Conservation (phyloP, 345 rosid species). For the Hibiscus syriacus region DNA sequence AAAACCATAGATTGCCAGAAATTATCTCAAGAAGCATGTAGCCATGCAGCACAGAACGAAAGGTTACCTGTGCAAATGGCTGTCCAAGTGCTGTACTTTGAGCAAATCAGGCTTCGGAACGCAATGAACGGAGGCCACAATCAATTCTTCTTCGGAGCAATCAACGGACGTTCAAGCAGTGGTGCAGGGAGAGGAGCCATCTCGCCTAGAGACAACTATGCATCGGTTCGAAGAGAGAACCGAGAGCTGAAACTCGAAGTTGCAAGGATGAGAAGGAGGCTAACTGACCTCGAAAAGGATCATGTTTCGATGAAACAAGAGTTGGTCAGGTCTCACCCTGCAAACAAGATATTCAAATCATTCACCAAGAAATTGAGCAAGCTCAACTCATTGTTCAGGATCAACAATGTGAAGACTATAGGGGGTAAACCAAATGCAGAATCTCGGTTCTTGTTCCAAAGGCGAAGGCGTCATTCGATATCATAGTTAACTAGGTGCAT, state of each 20-base stretch:
- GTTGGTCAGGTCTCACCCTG: slow-evolving; percentile 65
- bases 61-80: slow-evolving; percentile 96
- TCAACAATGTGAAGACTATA: slow-evolving; percentile 47
- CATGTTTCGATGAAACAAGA: slow-evolving; percentile 95
- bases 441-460: slow-evolving; percentile 60
- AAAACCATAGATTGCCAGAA: slow-evolving; percentile 92
- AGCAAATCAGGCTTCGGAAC: slow-evolving; percentile 90
- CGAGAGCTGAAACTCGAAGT: slow-evolving; percentile 94
- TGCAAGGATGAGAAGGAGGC: slow-evolving; percentile 99
- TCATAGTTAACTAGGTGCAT: slow-evolving; percentile 54
- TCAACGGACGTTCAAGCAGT: slow-evolving; percentile 57
- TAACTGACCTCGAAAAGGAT: slow-evolving; percentile 91
- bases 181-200: slow-evolving; percentile 97
- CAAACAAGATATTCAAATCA: slow-evolving; percentile 67
- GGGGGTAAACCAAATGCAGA: slow-evolving; percentile 51
- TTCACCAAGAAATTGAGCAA: slow-evolving; percentile 75
- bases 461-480: slow-evolving; percentile 73
- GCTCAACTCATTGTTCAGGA: slow-evolving; percentile 66
- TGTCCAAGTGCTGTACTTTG: slow-evolving; percentile 84
- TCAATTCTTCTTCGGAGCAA: slow-evolving; percentile 61
- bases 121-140: slow-evolving; percentile 90
- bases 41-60: slow-evolving; percentile 96
- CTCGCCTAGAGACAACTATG: slow-evolving; percentile 94
- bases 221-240: slow-evolving; percentile 93
- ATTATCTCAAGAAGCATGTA: slow-evolving; percentile 95